Percentiles rank a stretch among this genome's conserved stretches.
Conservation (phyloP, 345 rosid species). For the Eucalyptus sp. region DNA sequence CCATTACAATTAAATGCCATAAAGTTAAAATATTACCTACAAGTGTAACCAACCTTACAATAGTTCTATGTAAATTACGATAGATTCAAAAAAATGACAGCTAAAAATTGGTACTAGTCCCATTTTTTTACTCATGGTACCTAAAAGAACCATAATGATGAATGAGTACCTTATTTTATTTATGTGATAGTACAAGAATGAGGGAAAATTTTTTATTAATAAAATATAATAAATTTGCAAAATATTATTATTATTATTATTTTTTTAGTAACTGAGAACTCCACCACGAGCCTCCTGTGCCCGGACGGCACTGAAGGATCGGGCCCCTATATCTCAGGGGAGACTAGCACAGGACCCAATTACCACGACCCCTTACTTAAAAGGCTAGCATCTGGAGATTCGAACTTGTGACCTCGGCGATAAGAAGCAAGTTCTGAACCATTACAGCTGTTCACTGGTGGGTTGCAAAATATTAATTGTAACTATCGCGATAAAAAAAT, state of each 20-base stretch:
- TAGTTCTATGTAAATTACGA: not conserved
- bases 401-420: no score
- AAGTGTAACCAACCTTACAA: not conserved
- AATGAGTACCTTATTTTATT: not conserved
- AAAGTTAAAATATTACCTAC: not conserved
- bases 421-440: no score
- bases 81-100: not conserved
- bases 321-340: no score
- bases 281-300: no score
- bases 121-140: not conserved
- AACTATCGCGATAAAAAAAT: not conserved
- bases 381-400: no score
- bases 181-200: not conserved
- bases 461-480: not conserved
- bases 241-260: not conserved
- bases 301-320: no score
- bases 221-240: not conserved
- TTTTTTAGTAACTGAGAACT: no score
- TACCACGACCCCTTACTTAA: no score
- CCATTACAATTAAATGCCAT: not conserved
- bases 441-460: no score
- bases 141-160: not conserved
- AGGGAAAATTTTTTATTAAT: not conserved
- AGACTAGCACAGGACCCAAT: no score
- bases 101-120: not conserved